A percentile compares a stretch with the other conserved stretches of the same genome.
Conservation (phyloP, 208 protist species). For the Angomonas deanei region DNA sequence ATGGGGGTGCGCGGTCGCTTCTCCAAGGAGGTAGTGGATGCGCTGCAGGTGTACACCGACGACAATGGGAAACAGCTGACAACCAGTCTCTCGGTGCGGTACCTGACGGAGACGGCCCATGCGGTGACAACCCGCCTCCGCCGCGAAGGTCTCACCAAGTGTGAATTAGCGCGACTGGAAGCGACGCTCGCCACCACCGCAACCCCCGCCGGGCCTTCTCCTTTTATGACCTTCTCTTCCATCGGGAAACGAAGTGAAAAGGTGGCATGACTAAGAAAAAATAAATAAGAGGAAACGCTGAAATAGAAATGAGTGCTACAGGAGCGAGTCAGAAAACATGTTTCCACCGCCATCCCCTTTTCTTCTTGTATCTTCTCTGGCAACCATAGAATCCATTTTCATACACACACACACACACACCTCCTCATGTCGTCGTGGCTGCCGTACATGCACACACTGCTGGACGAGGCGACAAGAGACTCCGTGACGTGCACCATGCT, state of each 20-base stretch:
- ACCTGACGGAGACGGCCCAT: constrained; percentile 28
- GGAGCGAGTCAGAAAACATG: no score
- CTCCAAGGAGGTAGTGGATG: constrained; percentile 39
- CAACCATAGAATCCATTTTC: no score
- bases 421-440: constrained; percentile 6
- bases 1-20: constrained; percentile 63
- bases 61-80: constrained; percentile 50
- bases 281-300: no score
- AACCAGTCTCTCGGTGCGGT: constrained; percentile 27
- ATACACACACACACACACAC: no score
- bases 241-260: background rate
- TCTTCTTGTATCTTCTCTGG: no score
- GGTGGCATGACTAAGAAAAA: background rate
- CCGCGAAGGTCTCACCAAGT: constrained; percentile 24
- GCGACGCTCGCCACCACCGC: background rate
- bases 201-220: background rate
- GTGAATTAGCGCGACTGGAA: constrained; percentile 17
- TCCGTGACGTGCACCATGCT: constrained; percentile 19
- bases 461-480: constrained; percentile 6
- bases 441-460: background rate
- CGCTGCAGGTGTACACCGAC: constrained; percentile 17
- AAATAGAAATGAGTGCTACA: no score
- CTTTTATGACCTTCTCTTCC: background rate
- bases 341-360: no score
- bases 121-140: constrained; percentile 32